Conservation (phyloP, 2,329 filamentous ascomycete species). For the Clonostachys rhizophaga region DNA sequence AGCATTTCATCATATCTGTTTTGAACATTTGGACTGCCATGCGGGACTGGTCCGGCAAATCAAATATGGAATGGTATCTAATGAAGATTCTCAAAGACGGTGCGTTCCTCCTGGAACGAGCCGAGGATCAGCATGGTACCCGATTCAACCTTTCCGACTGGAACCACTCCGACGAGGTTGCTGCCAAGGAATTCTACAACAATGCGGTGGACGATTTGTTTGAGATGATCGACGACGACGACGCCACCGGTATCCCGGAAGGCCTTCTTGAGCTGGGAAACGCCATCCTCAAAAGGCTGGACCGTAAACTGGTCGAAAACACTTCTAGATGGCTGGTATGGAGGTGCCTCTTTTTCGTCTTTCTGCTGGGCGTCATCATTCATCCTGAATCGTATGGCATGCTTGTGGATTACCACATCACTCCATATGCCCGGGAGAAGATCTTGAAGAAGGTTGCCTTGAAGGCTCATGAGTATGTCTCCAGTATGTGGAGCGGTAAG, state of each 20-base stretch:
- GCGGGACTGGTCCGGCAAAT: slow-evolving; percentile 84
- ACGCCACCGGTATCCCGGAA: slow-evolving; percentile 79
- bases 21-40: slow-evolving; percentile 84
- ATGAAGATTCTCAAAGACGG: slow-evolving; percentile 94
- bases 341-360: slow-evolving; percentile 89
- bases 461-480: slow-evolving; percentile 73
- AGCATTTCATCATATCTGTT: slow-evolving; percentile 77
- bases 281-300: slow-evolving; percentile 75
- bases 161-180: slow-evolving; percentile 74
- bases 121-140: slow-evolving; percentile 72
- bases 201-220: slow-evolving; percentile 77
- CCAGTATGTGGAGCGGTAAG: slow-evolving; percentile 70
- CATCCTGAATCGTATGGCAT: slow-evolving; percentile 79
- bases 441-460: slow-evolving; percentile 76
- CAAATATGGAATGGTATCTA: slow-evolving; percentile 88
- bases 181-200: slow-evolving; percentile 85
- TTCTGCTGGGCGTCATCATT: slow-evolving; percentile 77
- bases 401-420: slow-evolving; percentile 88
- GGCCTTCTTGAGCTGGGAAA: slow-evolving; percentile 80
- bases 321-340: slow-evolving; percentile 82
- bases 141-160: slow-evolving; percentile 68
- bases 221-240: slow-evolving; percentile 78
- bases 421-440: slow-evolving; percentile 82
- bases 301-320: slow-evolving; percentile 65
- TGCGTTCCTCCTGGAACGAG: slow-evolving; percentile 81